Percentiles rank a stretch among this genome's conserved stretches.
These are phyloP conservation scores for Elongisporangium anandrum DNA, from an alignment of 352 stramenopile genomes.

Conservation along the genomic window DNA sequence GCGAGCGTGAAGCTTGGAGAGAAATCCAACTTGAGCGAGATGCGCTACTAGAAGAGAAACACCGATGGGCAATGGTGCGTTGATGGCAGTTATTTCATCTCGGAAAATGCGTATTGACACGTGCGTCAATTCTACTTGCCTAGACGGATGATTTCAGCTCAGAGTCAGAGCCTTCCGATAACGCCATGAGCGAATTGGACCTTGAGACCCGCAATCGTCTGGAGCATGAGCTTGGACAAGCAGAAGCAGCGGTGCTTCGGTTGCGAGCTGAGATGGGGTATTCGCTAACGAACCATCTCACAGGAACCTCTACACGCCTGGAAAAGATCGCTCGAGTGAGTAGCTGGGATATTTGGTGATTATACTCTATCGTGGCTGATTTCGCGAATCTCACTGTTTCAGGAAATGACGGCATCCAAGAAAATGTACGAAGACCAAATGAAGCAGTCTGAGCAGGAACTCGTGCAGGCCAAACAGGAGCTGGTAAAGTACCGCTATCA, in stretches of 20 bases:
- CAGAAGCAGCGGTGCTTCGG: slow-evolving; percentile 60
- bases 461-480: slow-evolving; percentile 56
- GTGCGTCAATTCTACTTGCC: slow-evolving; percentile 1
- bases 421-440: slow-evolving; percentile 69
- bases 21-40: slow-evolving; percentile 79
- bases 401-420: slow-evolving; percentile 68
- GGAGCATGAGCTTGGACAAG: slow-evolving; percentile 69
- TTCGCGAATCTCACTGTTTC: neutral
- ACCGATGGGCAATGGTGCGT: slow-evolving; percentile 76
- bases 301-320: slow-evolving; percentile 61
- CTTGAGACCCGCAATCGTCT: slow-evolving; percentile 32
- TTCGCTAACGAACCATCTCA: slow-evolving; percentile 68
- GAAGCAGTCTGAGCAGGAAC: slow-evolving; percentile 43
- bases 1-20: slow-evolving; percentile 69
- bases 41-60: slow-evolving; percentile 76
- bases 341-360: neutral
- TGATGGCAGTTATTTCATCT: neutral
- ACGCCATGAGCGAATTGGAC: slow-evolving; percentile 40
- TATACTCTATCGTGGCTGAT: neutral
- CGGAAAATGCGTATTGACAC: neutral
- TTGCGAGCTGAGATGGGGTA: slow-evolving; percentile 77
- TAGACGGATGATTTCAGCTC: slow-evolving; percentile 67
- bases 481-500: slow-evolving; percentile 76
- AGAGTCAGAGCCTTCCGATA: slow-evolving; percentile 22
- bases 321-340: slow-evolving; percentile 64